phyloP scores from a whole-genome alignment of 192 early-diverging fungal genomes.

The Pilaira anomala region DNA sequence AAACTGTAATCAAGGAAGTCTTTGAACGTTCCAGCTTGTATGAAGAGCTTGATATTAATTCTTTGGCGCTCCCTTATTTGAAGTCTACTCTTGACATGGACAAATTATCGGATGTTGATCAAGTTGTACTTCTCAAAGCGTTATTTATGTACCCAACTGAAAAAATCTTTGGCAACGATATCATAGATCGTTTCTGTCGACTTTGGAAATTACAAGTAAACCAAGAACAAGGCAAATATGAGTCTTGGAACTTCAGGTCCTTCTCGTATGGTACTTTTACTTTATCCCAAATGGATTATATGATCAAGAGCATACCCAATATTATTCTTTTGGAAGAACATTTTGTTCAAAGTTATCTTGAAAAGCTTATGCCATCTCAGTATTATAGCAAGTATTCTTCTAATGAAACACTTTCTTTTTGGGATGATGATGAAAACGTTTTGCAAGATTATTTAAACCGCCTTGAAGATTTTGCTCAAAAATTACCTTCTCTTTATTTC shows the following conservation, averaged over 20 bases:
- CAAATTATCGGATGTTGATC: neutral
- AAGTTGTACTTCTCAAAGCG: neutral
- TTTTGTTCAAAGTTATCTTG: conserved; percentile 13
- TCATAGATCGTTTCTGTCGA: neutral
- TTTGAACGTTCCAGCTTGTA: neutral
- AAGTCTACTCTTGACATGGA: neutral
- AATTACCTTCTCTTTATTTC: conserved; percentile 6
- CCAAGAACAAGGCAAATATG: neutral
- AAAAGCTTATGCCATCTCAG: conserved; percentile 4
- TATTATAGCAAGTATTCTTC: neutral
- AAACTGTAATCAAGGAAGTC: neutral
- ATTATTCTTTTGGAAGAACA: neutral
- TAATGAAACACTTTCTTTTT: neutral
- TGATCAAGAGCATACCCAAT: conserved; percentile 12
- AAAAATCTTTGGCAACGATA: neutral
- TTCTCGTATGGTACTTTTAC: conserved; percentile 5
- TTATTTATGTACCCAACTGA: neutral
- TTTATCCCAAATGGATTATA: conserved; percentile 9
- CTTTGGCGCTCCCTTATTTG: neutral
- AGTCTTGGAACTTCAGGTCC: neutral
- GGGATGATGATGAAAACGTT: conserved; percentile 8
- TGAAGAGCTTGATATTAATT: too few species aligned
- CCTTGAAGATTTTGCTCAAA: neutral
- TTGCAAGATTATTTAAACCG: conserved; percentile 1
- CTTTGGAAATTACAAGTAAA: neutral